These are phyloP conservation scores for Diaporthe vaccinii DNA, from an alignment of 2,329 filamentous ascomycete genomes.

Conservation along the genomic window DNA sequence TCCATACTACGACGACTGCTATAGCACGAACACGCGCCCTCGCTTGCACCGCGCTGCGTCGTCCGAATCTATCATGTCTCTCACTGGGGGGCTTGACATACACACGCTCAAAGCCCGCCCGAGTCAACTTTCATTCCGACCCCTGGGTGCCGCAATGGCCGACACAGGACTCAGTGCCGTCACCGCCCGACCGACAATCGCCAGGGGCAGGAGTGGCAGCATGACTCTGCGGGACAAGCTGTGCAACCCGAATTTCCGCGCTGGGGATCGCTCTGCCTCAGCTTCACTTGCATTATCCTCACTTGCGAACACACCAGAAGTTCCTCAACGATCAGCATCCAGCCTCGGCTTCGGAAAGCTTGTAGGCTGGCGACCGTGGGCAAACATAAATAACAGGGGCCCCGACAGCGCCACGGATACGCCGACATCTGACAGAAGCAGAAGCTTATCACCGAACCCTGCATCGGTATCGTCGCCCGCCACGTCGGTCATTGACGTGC, in stretches of 20 bases:
- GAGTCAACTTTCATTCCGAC: constrained; percentile 76
- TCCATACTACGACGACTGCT: constrained; percentile 47
- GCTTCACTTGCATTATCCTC: constrained; percentile 21
- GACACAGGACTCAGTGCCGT: constrained; percentile 72
- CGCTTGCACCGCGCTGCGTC: constrained; percentile 71
- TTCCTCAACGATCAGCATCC: constrained; percentile 43
- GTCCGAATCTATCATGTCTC: constrained; percentile 90
- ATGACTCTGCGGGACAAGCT: constrained; percentile 71
- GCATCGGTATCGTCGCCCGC: constrained; percentile 35
- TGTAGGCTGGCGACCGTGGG: constrained; percentile 66
- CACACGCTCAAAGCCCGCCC: constrained; percentile 83
- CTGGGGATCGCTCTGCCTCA: constrained; percentile 39
- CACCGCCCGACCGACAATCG: constrained; percentile 71
- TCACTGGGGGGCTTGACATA: constrained; percentile 90
- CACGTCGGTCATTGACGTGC: constrained; percentile 36
- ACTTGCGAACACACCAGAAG: constrained; percentile 11
- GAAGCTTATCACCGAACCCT: constrained; percentile 33
- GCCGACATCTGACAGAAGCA: constrained; percentile 32
- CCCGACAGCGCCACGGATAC: constrained; percentile 23
- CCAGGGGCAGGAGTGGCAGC: constrained; percentile 61
- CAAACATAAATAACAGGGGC: constrained; percentile 40
- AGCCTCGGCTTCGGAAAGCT: constrained; percentile 56
- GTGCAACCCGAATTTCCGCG: constrained; percentile 52
- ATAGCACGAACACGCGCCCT: constrained; percentile 48
- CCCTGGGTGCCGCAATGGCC: constrained; percentile 65